Evolutionary conservation across 2,329 filamentous ascomycete species (phyloP).

Genomic region (Periglandula ipomoeae): DNA sequence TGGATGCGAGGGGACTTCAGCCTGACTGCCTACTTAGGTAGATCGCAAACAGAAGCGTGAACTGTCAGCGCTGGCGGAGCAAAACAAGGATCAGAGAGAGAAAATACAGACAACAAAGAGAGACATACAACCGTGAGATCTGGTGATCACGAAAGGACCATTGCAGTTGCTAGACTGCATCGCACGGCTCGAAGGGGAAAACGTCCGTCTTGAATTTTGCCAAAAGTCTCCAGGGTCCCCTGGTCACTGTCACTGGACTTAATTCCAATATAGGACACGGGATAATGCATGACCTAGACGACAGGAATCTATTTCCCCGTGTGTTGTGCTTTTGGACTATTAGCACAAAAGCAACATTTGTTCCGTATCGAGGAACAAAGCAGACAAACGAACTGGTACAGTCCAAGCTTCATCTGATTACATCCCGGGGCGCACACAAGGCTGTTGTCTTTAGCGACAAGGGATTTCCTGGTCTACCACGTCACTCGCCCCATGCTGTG

Average conservation of each 20-base stretch:
- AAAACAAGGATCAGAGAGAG: background rate
- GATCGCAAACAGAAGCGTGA: too few species aligned
- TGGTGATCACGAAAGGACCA: background rate
- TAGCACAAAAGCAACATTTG: too few species aligned
- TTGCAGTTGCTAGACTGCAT: background rate
- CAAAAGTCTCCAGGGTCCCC: too few species aligned
- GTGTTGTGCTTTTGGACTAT: too few species aligned
- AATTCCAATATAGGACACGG: too few species aligned
- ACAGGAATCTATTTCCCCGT: too few species aligned
- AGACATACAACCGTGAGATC: too few species aligned
- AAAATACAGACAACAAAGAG: too few species aligned
- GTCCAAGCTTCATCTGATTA: background rate
- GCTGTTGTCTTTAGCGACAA: background rate
- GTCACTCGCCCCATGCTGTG: background rate
- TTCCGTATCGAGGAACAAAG: background rate
- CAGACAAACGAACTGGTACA: background rate
- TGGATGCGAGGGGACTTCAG: too few species aligned
- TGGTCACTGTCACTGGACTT: too few species aligned
- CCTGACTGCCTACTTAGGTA: too few species aligned
- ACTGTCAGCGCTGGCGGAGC: too few species aligned
- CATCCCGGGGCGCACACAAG: background rate
- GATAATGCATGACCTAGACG: background rate
- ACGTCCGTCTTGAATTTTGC: background rate
- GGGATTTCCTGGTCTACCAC: background rate
- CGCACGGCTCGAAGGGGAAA: background rate